Percentiles rank a stretch among this genome's conserved stretches.
These are phyloP conservation scores for Yamadazyma songkhlaensis DNA, from an alignment of 1,139 yeast species.

Conservation along the genomic window DNA sequence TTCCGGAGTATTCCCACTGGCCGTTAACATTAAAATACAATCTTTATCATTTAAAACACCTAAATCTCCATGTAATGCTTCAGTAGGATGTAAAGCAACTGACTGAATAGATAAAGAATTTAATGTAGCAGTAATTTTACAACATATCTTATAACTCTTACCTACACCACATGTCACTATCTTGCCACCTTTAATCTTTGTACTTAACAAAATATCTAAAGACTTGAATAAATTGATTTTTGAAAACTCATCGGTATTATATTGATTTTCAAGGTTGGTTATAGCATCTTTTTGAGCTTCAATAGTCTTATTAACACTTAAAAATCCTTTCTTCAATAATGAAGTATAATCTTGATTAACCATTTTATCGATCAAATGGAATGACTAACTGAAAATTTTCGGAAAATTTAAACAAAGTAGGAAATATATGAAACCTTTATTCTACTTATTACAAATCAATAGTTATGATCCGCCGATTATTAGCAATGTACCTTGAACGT, in stretches of 20 bases:
- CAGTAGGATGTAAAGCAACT: constrained; percentile 72
- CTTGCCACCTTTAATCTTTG: constrained; percentile 55
- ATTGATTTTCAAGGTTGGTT: constrained; percentile 26
- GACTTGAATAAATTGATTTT: constrained; percentile 51
- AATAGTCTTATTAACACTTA: constrained; percentile 20
- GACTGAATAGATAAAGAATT: constrained; percentile 75
- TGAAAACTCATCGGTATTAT: constrained; percentile 35
- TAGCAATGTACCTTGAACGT: too few species aligned
- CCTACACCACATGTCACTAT: constrained; percentile 81
- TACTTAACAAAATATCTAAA: constrained; percentile 48
- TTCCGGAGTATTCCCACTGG: constrained; percentile 86
- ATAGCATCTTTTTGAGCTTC: constrained; percentile 36
- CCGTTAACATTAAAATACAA: constrained; percentile 64
- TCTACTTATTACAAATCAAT: too few species aligned
- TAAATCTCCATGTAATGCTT: constrained; percentile 88
- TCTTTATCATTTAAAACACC: constrained; percentile 67
- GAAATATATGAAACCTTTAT: too few species aligned
- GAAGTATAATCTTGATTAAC: constrained; percentile 9
- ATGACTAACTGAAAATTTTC: too few species aligned
- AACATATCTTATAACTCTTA: constrained; percentile 75
- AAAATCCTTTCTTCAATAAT: constrained; percentile 9
- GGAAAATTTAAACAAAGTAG: too few species aligned
- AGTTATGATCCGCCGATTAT: too few species aligned
- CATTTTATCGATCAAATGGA: too few species aligned
- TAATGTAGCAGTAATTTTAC: constrained; percentile 76